Evolutionary conservation across 371 early-diverging fungal species (phyloP), one percentile per base, ranked within the genome.

Genomic region (Cokeromyces recurvatus): DNA sequence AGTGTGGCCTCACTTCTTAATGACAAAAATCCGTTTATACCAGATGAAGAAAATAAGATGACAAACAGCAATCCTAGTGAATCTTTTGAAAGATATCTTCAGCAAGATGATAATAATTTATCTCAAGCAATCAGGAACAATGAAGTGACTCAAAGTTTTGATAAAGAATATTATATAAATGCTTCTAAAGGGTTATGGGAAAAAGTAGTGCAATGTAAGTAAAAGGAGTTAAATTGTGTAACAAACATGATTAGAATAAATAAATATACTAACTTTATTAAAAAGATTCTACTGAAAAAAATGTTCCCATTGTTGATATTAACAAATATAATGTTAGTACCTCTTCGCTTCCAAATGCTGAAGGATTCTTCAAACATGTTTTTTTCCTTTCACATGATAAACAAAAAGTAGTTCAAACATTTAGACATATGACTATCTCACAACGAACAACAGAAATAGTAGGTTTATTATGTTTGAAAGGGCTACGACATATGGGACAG

Each of bases 331-430:
- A 44, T 6, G 48, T 48, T 11, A 50, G 63, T 32, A 61, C 55
- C 7, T 57, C 63, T 2, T 20, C 63, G 2, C 54, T 55, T 17
- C 65, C 71, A 8, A 65, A 68, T 32, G 66, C 70, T 1, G 72
- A 67, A 53, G 74, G 74, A 0, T 70, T 51, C 35, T 69, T 75
- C 21, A 75, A 75, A 34, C 67, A 65, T 39, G 70, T 75, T 1
- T 69, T 62, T 23, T 69, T 52, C 45, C 56, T 67, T 6, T 41
- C 47, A 2, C 48, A 65, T 9, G 50, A 68, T 32, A 27, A 36
- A 4, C 42, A 41, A 36, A 43, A 62, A 17, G 76, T 75, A 1
- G 59, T 71, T 4, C 72, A 75, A 36, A 69, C 70, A 8, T 75
- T 75, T 39, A 46, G 60, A 15, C 46, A 67, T 0, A 75, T 75